These are phyloP conservation scores for Oryza brachyantha DNA, from an alignment of 176 grass and related monocot genomes.

Conservation along the genomic window DNA sequence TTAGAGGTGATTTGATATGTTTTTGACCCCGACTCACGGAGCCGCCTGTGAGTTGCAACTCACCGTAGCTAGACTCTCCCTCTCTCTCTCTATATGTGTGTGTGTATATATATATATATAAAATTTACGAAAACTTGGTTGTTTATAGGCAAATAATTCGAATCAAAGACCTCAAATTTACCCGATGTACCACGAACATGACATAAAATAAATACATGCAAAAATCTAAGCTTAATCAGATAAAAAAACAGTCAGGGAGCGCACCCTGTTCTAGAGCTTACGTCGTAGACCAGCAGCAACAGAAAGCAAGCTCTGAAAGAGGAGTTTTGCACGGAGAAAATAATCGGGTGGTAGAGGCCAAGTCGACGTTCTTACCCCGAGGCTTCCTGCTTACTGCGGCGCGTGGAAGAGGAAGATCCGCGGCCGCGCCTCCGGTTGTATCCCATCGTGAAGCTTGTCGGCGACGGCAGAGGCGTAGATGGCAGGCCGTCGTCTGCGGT, in stretches of 20 bases:
- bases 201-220: not conserved
- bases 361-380: slow-evolving; percentile 35
- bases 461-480: not conserved
- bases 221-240: not conserved
- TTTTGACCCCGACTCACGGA: too few species aligned
- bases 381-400: slow-evolving; percentile 48
- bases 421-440: slow-evolving; percentile 71
- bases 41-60: too few species aligned
- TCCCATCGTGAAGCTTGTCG: slow-evolving; percentile 52
- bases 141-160: not conserved
- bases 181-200: not conserved
- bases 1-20: too few species aligned
- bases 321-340: not conserved
- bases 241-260: not conserved
- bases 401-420: slow-evolving; percentile 32
- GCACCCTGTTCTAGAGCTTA: not conserved
- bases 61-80: too few species aligned
- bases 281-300: not conserved
- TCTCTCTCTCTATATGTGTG: too few species aligned
- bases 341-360: not conserved
- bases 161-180: not conserved
- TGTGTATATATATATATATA: too few species aligned
- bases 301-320: not conserved
- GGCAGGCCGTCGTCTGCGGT: not conserved
- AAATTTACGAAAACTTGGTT: too few species aligned